Percentiles rank a stretch among this genome's conserved stretches.
Evolutionary conservation across 352 stramenopile species (phyloP).

Genomic region (Pilasporangium apinafurcum): DNA sequence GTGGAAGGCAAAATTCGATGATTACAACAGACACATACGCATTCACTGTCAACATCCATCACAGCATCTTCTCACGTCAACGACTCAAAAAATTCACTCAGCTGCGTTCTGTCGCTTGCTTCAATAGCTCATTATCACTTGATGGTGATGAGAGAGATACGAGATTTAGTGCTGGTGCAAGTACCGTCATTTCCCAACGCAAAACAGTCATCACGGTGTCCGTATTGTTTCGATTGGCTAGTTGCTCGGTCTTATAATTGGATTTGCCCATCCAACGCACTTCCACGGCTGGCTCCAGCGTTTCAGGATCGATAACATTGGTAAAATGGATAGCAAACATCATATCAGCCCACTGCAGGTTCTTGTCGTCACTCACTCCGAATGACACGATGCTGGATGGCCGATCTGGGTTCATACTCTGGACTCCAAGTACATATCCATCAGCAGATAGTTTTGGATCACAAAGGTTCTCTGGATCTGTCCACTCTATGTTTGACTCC

Average conservation of each 20-base stretch:
- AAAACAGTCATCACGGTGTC: constrained; percentile 42
- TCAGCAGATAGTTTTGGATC: no score
- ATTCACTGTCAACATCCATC: no score
- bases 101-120: no score
- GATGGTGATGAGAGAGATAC: no score
- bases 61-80: no score
- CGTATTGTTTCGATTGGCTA: constrained; percentile 33
- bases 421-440: constrained; percentile 37
- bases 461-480: no score
- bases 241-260: constrained; percentile 36
- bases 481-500: constrained; percentile 16
- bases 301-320: constrained; percentile 21
- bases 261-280: constrained; percentile 44
- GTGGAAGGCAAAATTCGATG: no score
- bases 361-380: constrained; percentile 5
- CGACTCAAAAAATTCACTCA: no score
- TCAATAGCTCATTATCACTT: no score
- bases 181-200: constrained; percentile 38
- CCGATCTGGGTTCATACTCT: constrained; percentile 29
- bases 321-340: constrained; percentile 39
- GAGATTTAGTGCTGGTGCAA: no score
- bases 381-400: no score
- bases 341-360: constrained; percentile 32
- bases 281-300: constrained; percentile 20
- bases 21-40: no score